Evolutionary conservation across 2,329 filamentous ascomycete species (phyloP), one percentile per base, ranked within the genome.

Genomic region (Fusarium longipes): DNA sequence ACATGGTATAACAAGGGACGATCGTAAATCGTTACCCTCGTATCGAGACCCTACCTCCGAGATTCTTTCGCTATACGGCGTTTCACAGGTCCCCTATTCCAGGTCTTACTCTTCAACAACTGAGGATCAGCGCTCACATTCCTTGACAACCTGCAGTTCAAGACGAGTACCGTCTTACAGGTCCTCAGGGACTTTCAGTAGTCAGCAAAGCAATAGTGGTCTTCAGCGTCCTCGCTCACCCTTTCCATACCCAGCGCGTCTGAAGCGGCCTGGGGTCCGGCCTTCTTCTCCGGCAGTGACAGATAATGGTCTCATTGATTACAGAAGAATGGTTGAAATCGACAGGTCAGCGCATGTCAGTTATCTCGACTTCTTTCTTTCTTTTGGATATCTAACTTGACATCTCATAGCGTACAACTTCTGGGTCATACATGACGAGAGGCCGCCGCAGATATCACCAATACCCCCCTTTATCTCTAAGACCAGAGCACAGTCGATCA

Each of bases 201-300:
- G 82, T 58, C 81, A 82, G 30, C 76, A 77, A 20, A 83, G 83
- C 25, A 74, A 74, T 22, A 73, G 72, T 42, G 74, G 77, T 29
- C 70, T 83, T 49, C 84, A 86, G 67, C 80, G 85, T n/a, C 84
- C 86, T 45, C 81, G 85, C 29, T 88, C 86, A 22, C 86, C 86
- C 2, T 88, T 85, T 62, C 84, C 84, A 22, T 88, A 88, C 59
- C 86, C 86, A 25, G 83, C 85, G 43, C 83, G 86, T 18, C 75
- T 88, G 32, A 87, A 82, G 71, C 82, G 86, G 20, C 85, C 84
- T 18, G 84, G 84, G 5, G 77, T 83, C 35, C 79, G 82, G 39
- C 79, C 84, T 42, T 76, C 80, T 27, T 86, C 84, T 14, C 84
- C 83, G 15, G 82, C 82, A 44, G 71, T 84, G 51, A 82, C 81